Base-by-base conservation (phyloP, 768 basidiomycete genomes). In the Tulasnella calospora region DNA sequence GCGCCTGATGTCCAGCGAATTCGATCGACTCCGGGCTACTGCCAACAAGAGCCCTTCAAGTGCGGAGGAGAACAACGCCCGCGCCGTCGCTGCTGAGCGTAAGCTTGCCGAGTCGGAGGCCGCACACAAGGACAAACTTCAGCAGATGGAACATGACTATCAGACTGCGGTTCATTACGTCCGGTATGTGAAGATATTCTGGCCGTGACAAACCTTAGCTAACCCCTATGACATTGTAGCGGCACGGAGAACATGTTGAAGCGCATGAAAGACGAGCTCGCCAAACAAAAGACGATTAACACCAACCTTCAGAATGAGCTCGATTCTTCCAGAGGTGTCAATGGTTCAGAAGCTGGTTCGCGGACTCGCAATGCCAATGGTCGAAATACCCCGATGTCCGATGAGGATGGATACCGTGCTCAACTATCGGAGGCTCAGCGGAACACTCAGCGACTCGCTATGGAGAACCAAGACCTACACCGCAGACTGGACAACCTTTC, bases 231-330 rank as follows among this genome's bases (percentile, higher is more conserved):
- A n/a, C 71, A 55, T 33, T 57, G 55, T 83, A 95, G 94, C 88
- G 95, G 95, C 69, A 98, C 96, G 1, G 98, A 99, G 85, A 98
- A 96, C 86, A 95, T 99, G 91, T 93, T 98, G 87, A 91, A 95
- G 81, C 90, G 92, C 81, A 94, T 98, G 92, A 94, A 95, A 84
- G 97, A 96, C 78, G 98, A 99, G 83, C 86, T 98, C 78, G 92
- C 89, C 81, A 96, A 93, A 85, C 94, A 97, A 85, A 98, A 98
- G 86, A 87, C 87, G 71, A 84, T 91, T 69, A 96, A 95, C 82
- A 86, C 90, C 67, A 86, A 88, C 78, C 89, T 99, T 36, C 95
- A 98, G 83, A 85, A 88, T n/a, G 94, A 98, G 81, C 87, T 97
- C 30, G 95, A 97, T 78, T 84, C 87, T 1, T 82, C 88, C 35